A percentile compares a stretch with the other conserved stretches of the same genome.
Evolutionary conservation across 2,329 filamentous ascomycete species (phyloP).

Genomic region (Neofusicoccum parvum): DNA sequence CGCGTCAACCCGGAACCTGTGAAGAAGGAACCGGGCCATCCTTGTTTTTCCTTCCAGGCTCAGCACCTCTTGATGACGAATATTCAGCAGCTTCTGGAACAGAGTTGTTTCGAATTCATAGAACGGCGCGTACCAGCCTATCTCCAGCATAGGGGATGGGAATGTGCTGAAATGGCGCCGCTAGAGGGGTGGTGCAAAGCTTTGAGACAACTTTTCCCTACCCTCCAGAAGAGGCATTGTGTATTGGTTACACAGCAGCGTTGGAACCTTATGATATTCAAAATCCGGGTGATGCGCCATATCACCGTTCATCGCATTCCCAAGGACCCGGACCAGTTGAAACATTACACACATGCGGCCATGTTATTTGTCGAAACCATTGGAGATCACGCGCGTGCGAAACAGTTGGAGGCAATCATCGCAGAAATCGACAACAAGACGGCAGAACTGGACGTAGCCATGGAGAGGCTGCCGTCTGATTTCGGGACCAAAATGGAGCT

Average conservation of each 20-base stretch:
- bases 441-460: neutral
- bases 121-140: neutral
- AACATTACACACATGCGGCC: too few species aligned
- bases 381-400: neutral
- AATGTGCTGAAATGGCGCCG: neutral
- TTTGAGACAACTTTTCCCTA: too few species aligned
- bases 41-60: neutral
- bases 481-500: neutral
- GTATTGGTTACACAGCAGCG: too few species aligned
- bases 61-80: neutral
- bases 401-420: conserved; percentile 30
- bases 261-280: too few species aligned
- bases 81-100: neutral
- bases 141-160: neutral
- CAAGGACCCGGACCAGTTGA: too few species aligned
- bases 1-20: too few species aligned
- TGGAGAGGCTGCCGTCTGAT: neutral
- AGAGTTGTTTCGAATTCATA: neutral
- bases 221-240: too few species aligned
- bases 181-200: neutral
- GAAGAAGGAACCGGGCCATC: too few species aligned
- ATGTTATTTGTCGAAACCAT: too few species aligned
- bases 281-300: too few species aligned
- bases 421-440: conserved; percentile 31
- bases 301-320: too few species aligned